Conservation (phyloP, 106 monocot genomes). For the Apostasia ramifera region DNA sequence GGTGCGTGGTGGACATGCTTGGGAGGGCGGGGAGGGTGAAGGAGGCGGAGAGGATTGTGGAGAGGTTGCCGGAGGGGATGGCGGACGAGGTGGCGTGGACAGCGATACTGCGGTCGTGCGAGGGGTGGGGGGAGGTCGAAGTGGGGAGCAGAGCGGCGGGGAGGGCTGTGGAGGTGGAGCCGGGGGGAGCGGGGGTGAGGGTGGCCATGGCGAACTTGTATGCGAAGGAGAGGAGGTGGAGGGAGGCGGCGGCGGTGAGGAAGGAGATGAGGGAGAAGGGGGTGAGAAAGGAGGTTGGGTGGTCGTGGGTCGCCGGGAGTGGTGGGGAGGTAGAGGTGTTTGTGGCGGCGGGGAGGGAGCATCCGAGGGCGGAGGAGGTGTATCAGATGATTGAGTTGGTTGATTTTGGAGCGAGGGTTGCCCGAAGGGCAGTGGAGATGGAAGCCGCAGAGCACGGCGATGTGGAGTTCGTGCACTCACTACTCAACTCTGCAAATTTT, state of each 20-base stretch:
- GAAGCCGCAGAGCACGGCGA: background rate
- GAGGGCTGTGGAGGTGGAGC: slow-evolving; percentile 35
- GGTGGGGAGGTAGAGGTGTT: slow-evolving; percentile 26
- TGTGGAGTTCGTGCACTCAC: no score
- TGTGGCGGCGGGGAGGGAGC: slow-evolving; percentile 23
- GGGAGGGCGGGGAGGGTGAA: slow-evolving; percentile 51
- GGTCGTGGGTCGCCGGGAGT: slow-evolving; percentile 47
- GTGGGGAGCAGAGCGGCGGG: slow-evolving; percentile 36
- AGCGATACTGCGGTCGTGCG: slow-evolving; percentile 45
- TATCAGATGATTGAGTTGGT: slow-evolving; percentile 31
- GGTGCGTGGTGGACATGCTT: slow-evolving; percentile 73
- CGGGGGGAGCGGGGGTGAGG: slow-evolving; percentile 50
- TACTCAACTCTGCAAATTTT: background rate
- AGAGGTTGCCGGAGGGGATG: slow-evolving; percentile 25
- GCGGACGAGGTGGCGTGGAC: slow-evolving; percentile 76
- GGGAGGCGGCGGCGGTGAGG: slow-evolving; percentile 48
- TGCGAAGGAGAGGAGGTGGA: slow-evolving; percentile 59
- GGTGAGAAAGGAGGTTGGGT: slow-evolving; percentile 69
- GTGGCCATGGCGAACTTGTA: slow-evolving; percentile 58
- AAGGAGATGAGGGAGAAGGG: slow-evolving; percentile 68
- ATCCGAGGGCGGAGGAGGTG: slow-evolving; percentile 25
- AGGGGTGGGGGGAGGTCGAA: slow-evolving; percentile 44
- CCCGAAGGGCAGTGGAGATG: background rate
- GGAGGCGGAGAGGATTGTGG: slow-evolving; percentile 54
- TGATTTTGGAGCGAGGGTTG: slow-evolving; percentile 18